phyloP scores from a whole-genome alignment of 2,329 filamentous ascomycete species.

The Penicillium sp. region DNA sequence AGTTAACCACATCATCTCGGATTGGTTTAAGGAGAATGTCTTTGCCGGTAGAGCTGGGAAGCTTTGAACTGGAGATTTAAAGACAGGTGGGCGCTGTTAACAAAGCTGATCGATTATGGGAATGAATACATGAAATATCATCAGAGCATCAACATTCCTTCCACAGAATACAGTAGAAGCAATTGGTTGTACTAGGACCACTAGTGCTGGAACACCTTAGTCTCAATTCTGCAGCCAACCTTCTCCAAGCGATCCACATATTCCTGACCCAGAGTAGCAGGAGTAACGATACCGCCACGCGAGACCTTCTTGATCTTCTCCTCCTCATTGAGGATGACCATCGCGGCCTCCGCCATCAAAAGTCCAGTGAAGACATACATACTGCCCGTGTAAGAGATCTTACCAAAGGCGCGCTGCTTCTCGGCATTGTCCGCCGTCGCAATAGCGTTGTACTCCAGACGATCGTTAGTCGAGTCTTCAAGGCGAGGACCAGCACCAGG shows the following conservation, averaged over 20 bases:
- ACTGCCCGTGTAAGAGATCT: constrained; percentile 43
- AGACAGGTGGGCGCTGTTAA: background rate
- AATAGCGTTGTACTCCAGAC: constrained; percentile 47
- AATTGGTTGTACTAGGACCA: background rate
- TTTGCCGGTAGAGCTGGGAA: constrained; percentile 47
- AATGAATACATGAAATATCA: background rate
- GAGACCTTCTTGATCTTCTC: constrained; percentile 44
- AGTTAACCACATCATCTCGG: constrained; percentile 68
- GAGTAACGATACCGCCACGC: constrained; percentile 51
- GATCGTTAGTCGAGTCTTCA: constrained; percentile 44
- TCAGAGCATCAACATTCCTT: background rate
- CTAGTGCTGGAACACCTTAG: constrained; percentile 37
- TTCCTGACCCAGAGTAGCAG: constrained; percentile 50
- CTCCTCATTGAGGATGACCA: constrained; percentile 47
- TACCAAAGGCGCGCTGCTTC: constrained; percentile 44
- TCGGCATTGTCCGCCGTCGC: constrained; percentile 43
- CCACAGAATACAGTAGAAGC: background rate
- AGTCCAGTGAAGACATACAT: constrained; percentile 49
- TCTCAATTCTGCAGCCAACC: constrained; percentile 46
- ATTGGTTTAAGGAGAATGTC: constrained; percentile 66
- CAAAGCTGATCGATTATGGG: constrained; percentile 2
- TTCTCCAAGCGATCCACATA: constrained; percentile 49
- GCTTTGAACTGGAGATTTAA: constrained; percentile 34
- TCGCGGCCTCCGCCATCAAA: constrained; percentile 47
- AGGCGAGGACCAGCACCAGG: constrained; percentile 54